phyloP scores from a whole-genome alignment of 2,329 filamentous ascomycete genomes.

The Fusarium papillatum region DNA sequence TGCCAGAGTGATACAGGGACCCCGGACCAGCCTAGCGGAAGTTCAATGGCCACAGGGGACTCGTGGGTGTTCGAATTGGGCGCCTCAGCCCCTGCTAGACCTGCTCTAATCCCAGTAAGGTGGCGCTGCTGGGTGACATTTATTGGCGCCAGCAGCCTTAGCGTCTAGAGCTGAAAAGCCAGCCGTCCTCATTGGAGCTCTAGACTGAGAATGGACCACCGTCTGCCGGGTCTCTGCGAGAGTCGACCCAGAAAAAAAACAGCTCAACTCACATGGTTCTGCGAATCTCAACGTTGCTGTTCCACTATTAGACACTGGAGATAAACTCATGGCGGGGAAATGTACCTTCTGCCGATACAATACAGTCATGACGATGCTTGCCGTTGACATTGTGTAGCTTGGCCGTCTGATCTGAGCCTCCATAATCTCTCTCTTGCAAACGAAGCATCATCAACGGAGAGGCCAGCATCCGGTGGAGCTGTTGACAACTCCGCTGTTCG shows the following conservation, averaged over 20 bases:
- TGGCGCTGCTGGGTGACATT: conserved; percentile 17
- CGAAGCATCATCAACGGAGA: conserved; percentile 9
- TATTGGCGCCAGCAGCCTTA: conserved; percentile 33
- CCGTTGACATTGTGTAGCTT: background rate
- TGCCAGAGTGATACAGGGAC: conserved; percentile 14
- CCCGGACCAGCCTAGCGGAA: conserved; percentile 17
- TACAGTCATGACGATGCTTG: background rate
- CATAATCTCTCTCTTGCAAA: background rate
- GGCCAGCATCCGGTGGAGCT: conserved; percentile 15
- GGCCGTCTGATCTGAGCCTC: background rate
- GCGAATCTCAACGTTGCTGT: background rate
- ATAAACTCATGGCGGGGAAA: background rate
- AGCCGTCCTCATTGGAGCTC: conserved; percentile 11
- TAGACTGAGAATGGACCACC: conserved; percentile 16
- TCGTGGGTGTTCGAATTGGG: conserved; percentile 16
- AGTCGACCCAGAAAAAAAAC: conserved; percentile 18
- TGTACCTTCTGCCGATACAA: background rate
- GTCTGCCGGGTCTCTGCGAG: conserved; percentile 10
- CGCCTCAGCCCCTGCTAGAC: conserved; percentile 17
- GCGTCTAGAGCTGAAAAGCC: conserved; percentile 38
- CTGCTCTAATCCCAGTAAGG: conserved; percentile 4
- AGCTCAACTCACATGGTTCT: conserved; percentile 16
- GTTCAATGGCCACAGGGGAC: conserved; percentile 30
- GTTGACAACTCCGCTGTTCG: conserved; percentile 18
- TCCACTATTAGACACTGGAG: background rate